A percentile compares a stretch with the other conserved stretches of the same genome.
Evolutionary conservation across 768 basidiomycete species (phyloP).

Genomic region (Pulveroboletus sp.): DNA sequence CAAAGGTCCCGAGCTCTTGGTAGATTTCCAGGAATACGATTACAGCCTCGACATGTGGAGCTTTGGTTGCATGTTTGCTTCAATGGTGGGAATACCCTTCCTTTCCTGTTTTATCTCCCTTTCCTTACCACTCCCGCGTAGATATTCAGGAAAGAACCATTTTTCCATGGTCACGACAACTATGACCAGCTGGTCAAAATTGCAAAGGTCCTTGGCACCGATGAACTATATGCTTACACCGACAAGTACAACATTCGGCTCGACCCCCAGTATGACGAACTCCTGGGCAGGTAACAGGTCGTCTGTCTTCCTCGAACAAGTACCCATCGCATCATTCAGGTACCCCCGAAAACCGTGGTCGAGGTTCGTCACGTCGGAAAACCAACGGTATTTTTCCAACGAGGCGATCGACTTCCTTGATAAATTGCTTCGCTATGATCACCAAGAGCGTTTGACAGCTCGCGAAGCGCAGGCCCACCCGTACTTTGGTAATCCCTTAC

Average conservation of each 20-base stretch:
- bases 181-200: constrained; percentile 99
- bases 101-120: neutral
- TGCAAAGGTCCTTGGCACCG: constrained; percentile 94
- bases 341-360: constrained; percentile 95
- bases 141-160: constrained; percentile 99
- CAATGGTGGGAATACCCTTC: constrained; percentile 63
- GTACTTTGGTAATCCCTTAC: constrained; percentile 70
- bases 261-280: constrained; percentile 93
- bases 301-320: constrained; percentile 5
- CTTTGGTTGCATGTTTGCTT: constrained; percentile 97
- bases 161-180: constrained; percentile 99
- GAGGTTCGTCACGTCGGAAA: constrained; percentile 91
- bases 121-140: constrained; percentile 28
- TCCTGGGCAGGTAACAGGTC: constrained; percentile 68
- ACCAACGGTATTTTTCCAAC: constrained; percentile 93
- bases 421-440: constrained; percentile 93
- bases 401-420: constrained; percentile 96
- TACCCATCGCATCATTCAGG: constrained; percentile 33
- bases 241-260: constrained; percentile 95
- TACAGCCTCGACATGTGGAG: constrained; percentile 99
- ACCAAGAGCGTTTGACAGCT: constrained; percentile 94
- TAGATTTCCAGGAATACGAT: constrained; percentile 98
- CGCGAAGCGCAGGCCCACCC: constrained; percentile 86
- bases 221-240: constrained; percentile 87
- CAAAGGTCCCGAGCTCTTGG: constrained; percentile 94